Conservation (phyloP, 441 rosid genomes). For the Erodium chrysanthum region DNA sequence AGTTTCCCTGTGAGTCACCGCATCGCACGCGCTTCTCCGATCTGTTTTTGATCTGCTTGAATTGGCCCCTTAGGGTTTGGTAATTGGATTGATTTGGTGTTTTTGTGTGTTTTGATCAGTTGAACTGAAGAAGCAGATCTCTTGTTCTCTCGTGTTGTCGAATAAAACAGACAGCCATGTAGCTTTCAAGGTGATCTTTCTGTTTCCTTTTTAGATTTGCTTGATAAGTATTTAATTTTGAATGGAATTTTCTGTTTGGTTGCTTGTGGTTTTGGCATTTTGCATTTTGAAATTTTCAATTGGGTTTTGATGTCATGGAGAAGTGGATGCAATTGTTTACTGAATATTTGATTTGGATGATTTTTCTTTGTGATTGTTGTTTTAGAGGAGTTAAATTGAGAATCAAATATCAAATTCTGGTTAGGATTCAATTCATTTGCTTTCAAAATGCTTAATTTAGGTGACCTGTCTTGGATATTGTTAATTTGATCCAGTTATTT, state of each 20-base stretch:
- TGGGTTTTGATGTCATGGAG: background rate
- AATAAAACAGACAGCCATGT: conserved; percentile 55
- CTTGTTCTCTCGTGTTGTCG: conserved; percentile 55
- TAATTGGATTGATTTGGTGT: background rate
- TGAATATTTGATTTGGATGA: background rate
- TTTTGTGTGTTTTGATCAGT: conserved; percentile 27
- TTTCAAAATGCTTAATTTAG: too few species aligned
- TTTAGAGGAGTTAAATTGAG: background rate
- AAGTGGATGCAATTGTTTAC: background rate
- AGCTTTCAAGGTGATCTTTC: conserved; percentile 47
- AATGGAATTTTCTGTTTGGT: background rate
- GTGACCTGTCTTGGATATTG: too few species aligned
- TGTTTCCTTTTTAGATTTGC: background rate
- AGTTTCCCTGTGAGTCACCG: conserved; percentile 42
- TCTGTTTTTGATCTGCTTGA: conserved; percentile 3
- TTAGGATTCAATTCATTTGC: too few species aligned
- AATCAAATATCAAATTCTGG: background rate
- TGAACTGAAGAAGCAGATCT: conserved; percentile 83
- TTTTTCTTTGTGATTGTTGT: background rate
- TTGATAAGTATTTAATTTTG: conserved; percentile 17
- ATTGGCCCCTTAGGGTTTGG: conserved; percentile 8
- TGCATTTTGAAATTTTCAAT: background rate
- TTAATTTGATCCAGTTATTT: too few species aligned
- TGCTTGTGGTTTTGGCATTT: background rate
- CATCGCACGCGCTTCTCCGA: background rate